Conservation (phyloP, 108 stramenopile genomes). For the Nitzschia inconspicua region DNA sequence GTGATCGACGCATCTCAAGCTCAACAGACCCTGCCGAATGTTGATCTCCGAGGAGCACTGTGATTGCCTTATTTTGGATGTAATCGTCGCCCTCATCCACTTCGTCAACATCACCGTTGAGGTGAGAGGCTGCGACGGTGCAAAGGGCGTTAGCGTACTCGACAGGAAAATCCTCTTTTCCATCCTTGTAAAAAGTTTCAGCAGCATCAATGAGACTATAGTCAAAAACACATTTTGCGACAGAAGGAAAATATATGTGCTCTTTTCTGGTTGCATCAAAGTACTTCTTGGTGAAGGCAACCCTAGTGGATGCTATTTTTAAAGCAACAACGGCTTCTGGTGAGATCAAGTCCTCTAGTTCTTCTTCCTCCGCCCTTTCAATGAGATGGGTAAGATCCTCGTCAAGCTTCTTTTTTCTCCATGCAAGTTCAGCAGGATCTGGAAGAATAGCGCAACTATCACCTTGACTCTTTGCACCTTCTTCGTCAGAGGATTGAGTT, state of each 20-base stretch:
- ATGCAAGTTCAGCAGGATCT: conserved; percentile 2
- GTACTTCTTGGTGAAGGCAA: conserved; percentile 18
- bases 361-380: conserved; percentile 13
- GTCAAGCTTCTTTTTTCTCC: conserved; percentile 5
- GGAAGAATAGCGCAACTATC: too few species aligned
- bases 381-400: conserved; percentile 1
- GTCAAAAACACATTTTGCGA: conserved; percentile 1
- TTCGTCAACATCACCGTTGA: not conserved
- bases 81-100: conserved; percentile 2
- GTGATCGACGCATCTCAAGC: too few species aligned
- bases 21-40: too few species aligned
- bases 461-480: too few species aligned
- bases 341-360: conserved; percentile 9
- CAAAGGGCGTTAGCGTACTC: not conserved
- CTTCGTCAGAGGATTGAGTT: too few species aligned
- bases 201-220: conserved; percentile 23
- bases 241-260: conserved; percentile 10
- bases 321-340: conserved; percentile 5
- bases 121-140: not conserved
- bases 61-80: too few species aligned
- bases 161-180: conserved; percentile 15
- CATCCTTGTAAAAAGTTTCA: conserved; percentile 13
- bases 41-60: too few species aligned
- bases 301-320: not conserved
- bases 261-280: conserved; percentile 14